A percentile compares a stretch with the other conserved stretches of the same genome.
Evolutionary conservation across 257 asterid genomes (phyloP).

Genomic region (Schizonepeta tenuifolia): DNA sequence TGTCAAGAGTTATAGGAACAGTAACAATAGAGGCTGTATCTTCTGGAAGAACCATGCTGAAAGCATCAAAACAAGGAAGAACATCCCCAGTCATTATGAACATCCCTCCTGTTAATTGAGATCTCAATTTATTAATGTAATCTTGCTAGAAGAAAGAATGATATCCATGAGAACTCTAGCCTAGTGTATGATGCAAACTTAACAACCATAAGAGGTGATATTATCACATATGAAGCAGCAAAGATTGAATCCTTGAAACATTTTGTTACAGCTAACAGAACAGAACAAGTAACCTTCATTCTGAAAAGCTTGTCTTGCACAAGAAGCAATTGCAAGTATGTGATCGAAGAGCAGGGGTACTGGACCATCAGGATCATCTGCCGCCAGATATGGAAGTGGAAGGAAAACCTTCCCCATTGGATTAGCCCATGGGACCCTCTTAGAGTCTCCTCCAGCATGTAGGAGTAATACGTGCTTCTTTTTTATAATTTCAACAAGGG

Average conservation of each 20-base stretch:
- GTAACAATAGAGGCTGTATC: conserved; percentile 84
- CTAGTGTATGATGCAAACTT: conserved; percentile 25
- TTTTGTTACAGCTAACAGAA: conserved; percentile 37
- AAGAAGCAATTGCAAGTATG: conserved; percentile 92
- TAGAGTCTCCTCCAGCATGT: conserved; percentile 99
- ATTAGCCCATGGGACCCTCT: conserved; percentile 99
- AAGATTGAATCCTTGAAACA: conserved; percentile 35
- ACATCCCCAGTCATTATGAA: conserved; percentile 99
- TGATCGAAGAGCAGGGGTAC: conserved; percentile 97
- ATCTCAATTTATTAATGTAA: conserved; percentile 26
- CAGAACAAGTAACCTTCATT: conserved; percentile 65
- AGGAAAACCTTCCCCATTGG: conserved; percentile 99
- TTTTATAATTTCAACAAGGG: conserved; percentile 65
- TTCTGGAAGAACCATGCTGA: conserved; percentile 82
- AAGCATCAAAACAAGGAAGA: conserved; percentile 99
- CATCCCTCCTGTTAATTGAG: conserved; percentile 73
- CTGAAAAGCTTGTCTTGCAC: conserved; percentile 87
- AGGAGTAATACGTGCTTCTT: conserved; percentile 78
- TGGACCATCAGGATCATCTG: conserved; percentile 90
- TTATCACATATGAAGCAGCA: conserved; percentile 37
- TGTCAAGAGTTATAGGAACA: conserved; percentile 89
- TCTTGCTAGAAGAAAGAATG: conserved; percentile 14
- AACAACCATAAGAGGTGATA: conserved; percentile 31
- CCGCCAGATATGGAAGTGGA: conserved; percentile 93
- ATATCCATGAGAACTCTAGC: conserved; percentile 23